Conservation (phyloP, 2,329 filamentous ascomycete genomes). For the Nigrograna mackinnonii region DNA sequence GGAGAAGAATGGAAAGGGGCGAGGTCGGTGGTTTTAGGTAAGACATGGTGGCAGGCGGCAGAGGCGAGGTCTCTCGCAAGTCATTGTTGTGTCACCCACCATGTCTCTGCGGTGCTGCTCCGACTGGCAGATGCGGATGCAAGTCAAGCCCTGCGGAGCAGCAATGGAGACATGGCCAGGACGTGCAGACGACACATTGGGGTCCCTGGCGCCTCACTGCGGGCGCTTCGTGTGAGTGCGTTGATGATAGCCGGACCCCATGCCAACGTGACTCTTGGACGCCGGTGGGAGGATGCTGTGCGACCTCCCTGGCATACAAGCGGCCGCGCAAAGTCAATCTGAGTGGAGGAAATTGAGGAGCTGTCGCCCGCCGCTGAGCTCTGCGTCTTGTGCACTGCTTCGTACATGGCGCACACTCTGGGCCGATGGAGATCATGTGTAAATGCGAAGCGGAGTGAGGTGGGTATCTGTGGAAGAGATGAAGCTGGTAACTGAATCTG, state of each 20-base stretch:
- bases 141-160: conserved; percentile 10
- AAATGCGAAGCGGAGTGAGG: too few species aligned
- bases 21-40: conserved; percentile 4
- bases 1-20: neutral
- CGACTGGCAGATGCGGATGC: conserved; percentile 12
- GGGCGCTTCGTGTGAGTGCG: conserved; percentile 3
- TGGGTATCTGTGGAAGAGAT: conserved; percentile 9
- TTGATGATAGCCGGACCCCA: conserved; percentile 17
- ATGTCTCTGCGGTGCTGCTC: conserved; percentile 11
- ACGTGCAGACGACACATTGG: too few species aligned
- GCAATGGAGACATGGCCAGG: too few species aligned
- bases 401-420: too few species aligned
- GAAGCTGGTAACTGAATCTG: too few species aligned
- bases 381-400: too few species aligned
- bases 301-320: conserved; percentile 15
- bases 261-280: conserved; percentile 18
- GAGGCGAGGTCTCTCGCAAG: conserved; percentile 1
- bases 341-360: too few species aligned
- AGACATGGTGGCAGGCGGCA: conserved; percentile 8
- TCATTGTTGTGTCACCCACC: conserved; percentile 8
- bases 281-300: conserved; percentile 22
- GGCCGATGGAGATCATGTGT: too few species aligned
- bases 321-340: conserved; percentile 5
- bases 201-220: conserved; percentile 1
- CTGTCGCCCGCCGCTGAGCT: too few species aligned